These are phyloP conservation scores for Phytophthora cactorum DNA, from an alignment of 352 stramenopile genomes.

Conservation along the genomic window DNA sequence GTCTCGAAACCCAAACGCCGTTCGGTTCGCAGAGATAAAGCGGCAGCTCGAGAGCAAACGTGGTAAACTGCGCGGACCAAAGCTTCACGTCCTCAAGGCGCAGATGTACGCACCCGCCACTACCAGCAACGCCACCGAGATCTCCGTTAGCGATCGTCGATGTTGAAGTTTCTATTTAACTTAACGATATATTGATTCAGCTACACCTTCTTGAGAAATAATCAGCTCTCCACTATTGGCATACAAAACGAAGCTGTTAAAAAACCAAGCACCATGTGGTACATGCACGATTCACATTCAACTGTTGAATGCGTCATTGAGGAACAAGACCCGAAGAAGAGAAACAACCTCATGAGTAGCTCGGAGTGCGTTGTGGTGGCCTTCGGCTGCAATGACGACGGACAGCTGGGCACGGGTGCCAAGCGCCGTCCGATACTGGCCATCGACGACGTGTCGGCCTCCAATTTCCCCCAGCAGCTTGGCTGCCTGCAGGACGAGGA, in stretches of 20 bases:
- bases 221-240: constrained; percentile 1
- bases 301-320: constrained; percentile 8
- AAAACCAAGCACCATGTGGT: constrained; percentile 14
- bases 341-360: constrained; percentile 5
- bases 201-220: not conserved
- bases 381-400: constrained; percentile 88
- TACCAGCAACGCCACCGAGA: not conserved
- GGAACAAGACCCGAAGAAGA: constrained; percentile 10
- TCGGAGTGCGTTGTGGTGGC: constrained; percentile 57
- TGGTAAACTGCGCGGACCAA: constrained; percentile 40
- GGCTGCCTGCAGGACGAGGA: constrained; percentile 54
- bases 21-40: constrained; percentile 51
- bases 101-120: constrained; percentile 34
- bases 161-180: constrained; percentile 14
- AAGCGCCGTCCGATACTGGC: constrained; percentile 54
- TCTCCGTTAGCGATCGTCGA: constrained; percentile 15
- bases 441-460: constrained; percentile 79
- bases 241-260: not conserved
- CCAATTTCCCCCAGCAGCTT: constrained; percentile 77
- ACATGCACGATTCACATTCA: not conserved
- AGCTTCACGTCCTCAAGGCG: constrained; percentile 58
- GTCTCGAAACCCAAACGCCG: constrained; percentile 43
- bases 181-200: not conserved
- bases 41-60: constrained; percentile 43
- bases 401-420: constrained; percentile 76